Conservation (phyloP, 352 stramenopile genomes). For the Nothophytophthora sp. region DNA sequence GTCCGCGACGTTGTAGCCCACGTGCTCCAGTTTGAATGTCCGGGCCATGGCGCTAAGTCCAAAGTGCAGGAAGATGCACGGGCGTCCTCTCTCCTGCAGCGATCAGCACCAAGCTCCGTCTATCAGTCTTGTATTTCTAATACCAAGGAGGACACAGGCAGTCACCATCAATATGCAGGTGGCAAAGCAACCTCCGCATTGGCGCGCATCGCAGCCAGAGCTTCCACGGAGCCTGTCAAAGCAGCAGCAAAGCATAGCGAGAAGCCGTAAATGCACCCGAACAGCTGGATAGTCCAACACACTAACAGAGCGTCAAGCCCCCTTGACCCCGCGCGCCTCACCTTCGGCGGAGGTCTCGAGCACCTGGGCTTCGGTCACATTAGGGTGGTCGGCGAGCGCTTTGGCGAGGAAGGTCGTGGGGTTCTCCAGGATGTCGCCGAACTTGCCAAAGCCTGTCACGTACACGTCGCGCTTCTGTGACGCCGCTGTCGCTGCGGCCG, state of each 20-base stretch:
- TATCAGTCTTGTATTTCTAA: not conserved
- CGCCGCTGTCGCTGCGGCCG: not conserved
- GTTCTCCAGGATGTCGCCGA: conserved; percentile 81
- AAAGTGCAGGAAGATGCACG: conserved; percentile 75
- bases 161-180: not conserved
- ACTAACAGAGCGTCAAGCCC: not conserved
- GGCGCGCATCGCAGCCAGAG: conserved; percentile 24
- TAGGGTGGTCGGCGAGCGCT: conserved; percentile 52
- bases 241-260: not conserved
- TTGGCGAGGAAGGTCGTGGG: conserved; percentile 68
- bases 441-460: conserved; percentile 86
- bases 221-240: conserved; percentile 27
- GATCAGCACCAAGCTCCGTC: not conserved
- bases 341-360: conserved; percentile 72
- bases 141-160: not conserved
- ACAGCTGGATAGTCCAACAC: not conserved
- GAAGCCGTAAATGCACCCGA: not conserved
- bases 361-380: conserved; percentile 66
- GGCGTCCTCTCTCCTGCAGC: conserved; percentile 42
- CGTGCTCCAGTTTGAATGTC: conserved; percentile 58
- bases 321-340: conserved; percentile 11
- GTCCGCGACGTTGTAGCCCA: conserved; percentile 81
- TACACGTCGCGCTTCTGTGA: conserved; percentile 57
- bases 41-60: conserved; percentile 52
- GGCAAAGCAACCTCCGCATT: conserved; percentile 25